A percentile compares a stretch with the other conserved stretches of the same genome.
phyloP scores from a whole-genome alignment of 768 basidiomycete species.

The Hortiboletus campestris region DNA sequence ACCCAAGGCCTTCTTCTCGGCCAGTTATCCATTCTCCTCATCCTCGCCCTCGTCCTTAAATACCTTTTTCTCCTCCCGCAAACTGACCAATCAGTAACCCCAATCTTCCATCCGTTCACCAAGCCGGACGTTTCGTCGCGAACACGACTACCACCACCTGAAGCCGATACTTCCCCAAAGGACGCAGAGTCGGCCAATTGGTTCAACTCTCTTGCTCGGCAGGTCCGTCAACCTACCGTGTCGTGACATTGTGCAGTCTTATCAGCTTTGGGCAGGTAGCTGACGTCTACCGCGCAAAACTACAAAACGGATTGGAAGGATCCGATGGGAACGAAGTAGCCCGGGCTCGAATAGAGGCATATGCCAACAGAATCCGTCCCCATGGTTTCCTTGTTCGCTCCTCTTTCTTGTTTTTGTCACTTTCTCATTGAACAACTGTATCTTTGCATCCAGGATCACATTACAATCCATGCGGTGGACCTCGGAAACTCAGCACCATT shows the following conservation, averaged over 20 bases:
- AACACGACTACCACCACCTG: constrained; percentile 30
- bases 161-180: constrained; percentile 4
- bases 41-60: constrained; percentile 80
- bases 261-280: constrained; percentile 45
- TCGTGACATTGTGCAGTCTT: not conserved
- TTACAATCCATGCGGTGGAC: constrained; percentile 81
- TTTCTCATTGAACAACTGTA: constrained; percentile 1
- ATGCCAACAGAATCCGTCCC: constrained; percentile 76
- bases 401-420: not conserved
- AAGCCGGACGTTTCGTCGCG: constrained; percentile 46
- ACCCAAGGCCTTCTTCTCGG: constrained; percentile 93
- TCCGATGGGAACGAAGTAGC: constrained; percentile 82
- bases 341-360: constrained; percentile 73
- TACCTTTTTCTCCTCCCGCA: constrained; percentile 92
- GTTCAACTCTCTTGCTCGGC: constrained; percentile 83
- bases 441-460: constrained; percentile 63
- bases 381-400: constrained; percentile 59
- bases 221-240: constrained; percentile 47
- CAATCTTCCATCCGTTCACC: constrained; percentile 58
- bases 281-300: constrained; percentile 72
- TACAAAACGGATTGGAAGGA: constrained; percentile 68
- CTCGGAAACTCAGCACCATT: constrained; percentile 80
- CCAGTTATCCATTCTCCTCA: constrained; percentile 81
- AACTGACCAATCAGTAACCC: constrained; percentile 51
- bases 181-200: constrained; percentile 80